Percentiles rank a stretch among this genome's conserved stretches.
These are phyloP conservation scores for Colletotrichum sojae DNA, from an alignment of 2,329 filamentous ascomycete genomes.

Conservation along the genomic window DNA sequence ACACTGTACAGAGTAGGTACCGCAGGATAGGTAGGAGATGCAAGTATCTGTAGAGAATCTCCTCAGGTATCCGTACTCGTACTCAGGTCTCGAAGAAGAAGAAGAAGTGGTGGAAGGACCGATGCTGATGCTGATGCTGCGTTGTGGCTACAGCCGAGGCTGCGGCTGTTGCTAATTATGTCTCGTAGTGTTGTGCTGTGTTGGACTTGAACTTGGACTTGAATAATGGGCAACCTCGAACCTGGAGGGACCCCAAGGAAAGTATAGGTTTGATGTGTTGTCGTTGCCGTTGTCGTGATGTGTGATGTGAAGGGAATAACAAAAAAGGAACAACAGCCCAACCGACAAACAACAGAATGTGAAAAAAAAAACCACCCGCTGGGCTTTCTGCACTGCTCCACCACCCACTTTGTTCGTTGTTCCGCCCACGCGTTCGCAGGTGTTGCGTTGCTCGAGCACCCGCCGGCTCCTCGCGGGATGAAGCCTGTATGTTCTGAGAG, in stretches of 20 bases:
- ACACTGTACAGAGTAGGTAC: too few relatives aligned
- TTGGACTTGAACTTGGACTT: not conserved
- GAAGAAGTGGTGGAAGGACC: too few relatives aligned
- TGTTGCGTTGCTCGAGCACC: slow-evolving; percentile 11
- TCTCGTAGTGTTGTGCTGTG: not conserved
- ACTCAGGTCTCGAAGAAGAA: too few relatives aligned
- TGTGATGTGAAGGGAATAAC: slow-evolving; percentile 4
- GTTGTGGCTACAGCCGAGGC: slow-evolving; percentile 1
- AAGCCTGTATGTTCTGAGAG: slow-evolving; percentile 2
- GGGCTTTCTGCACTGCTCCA: too few relatives aligned
- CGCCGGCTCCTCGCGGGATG: slow-evolving; percentile 9
- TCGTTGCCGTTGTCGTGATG: not conserved
- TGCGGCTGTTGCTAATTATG: not conserved
- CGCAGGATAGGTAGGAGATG: too few relatives aligned
- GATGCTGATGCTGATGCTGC: not conserved
- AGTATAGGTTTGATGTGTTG: not conserved
- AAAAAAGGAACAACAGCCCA: not conserved
- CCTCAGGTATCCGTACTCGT: too few relatives aligned
- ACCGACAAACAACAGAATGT: too few relatives aligned
- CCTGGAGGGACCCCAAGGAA: not conserved
- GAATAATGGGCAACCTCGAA: not conserved
- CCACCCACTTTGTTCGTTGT: too few relatives aligned
- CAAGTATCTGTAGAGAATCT: too few relatives aligned
- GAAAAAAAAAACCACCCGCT: too few relatives aligned
- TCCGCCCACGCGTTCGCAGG: too few relatives aligned